These are phyloP conservation scores for Davidsoniella neocaledoniae DNA, from an alignment of 2,329 filamentous ascomycete genomes.

Conservation along the genomic window DNA sequence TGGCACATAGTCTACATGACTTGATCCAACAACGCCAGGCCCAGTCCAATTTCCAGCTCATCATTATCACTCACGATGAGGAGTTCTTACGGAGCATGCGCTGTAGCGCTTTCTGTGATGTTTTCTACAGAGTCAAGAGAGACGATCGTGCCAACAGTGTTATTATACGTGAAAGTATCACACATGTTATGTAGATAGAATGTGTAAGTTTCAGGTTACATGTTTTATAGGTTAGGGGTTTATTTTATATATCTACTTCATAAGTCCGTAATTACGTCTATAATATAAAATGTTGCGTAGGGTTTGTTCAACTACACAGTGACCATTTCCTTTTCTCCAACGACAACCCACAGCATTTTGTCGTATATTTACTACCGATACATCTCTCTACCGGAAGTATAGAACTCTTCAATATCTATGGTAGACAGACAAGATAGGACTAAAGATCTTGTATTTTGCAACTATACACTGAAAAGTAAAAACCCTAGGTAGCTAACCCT, in stretches of 20 bases:
- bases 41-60: slow-evolving; percentile 92
- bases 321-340: not conserved
- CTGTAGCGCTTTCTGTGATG: slow-evolving; percentile 81
- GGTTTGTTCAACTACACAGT: not conserved
- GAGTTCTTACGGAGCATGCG: slow-evolving; percentile 89
- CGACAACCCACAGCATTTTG: not conserved
- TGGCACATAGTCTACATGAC: slow-evolving; percentile 68
- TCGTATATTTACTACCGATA: not conserved
- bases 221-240: not conserved
- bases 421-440: too few species aligned
- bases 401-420: not conserved
- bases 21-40: slow-evolving; percentile 72
- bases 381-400: not conserved
- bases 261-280: not conserved
- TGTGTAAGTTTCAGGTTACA: not conserved
- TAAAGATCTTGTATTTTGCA: too few species aligned
- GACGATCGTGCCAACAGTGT: slow-evolving; percentile 75
- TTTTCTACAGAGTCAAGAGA: slow-evolving; percentile 73
- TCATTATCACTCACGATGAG: slow-evolving; percentile 98
- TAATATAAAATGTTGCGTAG: not conserved
- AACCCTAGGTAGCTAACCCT: too few species aligned
- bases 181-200: slow-evolving; percentile 25
- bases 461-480: too few species aligned
- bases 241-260: not conserved
- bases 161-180: slow-evolving; percentile 55